Evolutionary conservation across 805 yeast genomes (phyloP).

Genomic region (Hanseniaspora singularis): DNA sequence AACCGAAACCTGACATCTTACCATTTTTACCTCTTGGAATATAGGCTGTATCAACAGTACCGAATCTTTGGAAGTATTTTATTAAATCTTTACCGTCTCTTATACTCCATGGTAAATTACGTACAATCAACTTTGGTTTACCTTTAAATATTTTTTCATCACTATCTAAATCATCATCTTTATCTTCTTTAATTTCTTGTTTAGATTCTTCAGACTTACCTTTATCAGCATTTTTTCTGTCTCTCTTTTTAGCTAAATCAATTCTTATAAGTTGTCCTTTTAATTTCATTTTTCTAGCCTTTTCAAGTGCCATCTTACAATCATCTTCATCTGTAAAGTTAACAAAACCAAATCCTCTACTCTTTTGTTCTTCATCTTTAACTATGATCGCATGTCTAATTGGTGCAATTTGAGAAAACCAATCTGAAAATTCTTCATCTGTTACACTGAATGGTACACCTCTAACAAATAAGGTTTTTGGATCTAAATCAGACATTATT

Average conservation of each 20-base stretch:
- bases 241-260: slow-evolving; percentile 87
- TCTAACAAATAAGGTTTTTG: slow-evolving; percentile 68
- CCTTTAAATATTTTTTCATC: slow-evolving; percentile 35
- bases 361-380: slow-evolving; percentile 57
- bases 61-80: slow-evolving; percentile 60
- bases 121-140: slow-evolving; percentile 71
- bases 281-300: slow-evolving; percentile 54
- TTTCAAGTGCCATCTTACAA: slow-evolving; percentile 58
- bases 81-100: slow-evolving; percentile 62
- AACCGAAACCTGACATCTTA: slow-evolving; percentile 87
- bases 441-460: slow-evolving; percentile 72
- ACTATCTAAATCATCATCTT: slow-evolving; percentile 35
- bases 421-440: slow-evolving; percentile 67
- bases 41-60: slow-evolving; percentile 76
- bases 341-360: slow-evolving; percentile 93
- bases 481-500: slow-evolving; percentile 26
- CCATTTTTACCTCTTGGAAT: slow-evolving; percentile 85
- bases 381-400: slow-evolving; percentile 92
- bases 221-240: slow-evolving; percentile 34
- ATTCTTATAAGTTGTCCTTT: slow-evolving; percentile 56
- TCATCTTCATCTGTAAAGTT: slow-evolving; percentile 80
- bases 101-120: slow-evolving; percentile 95
- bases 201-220: not conserved
- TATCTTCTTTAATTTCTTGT: slow-evolving; percentile 10
- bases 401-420: slow-evolving; percentile 84